Percentiles rank a stretch among this genome's conserved stretches.
These are phyloP conservation scores for Exophiala alcalophila DNA, from an alignment of 2,329 filamentous ascomycete species.

Conservation along the genomic window DNA sequence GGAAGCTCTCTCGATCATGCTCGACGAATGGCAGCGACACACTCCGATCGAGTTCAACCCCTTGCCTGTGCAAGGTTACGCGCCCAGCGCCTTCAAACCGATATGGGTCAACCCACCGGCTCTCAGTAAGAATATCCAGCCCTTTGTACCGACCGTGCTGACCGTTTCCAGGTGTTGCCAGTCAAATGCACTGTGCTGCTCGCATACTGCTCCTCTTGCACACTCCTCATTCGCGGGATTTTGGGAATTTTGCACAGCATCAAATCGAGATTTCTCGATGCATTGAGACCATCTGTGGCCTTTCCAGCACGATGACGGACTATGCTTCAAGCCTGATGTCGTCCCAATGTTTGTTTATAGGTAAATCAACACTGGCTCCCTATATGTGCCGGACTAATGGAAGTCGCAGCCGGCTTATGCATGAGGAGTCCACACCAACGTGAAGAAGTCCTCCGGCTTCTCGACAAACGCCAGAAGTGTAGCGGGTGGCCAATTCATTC, in stretches of 20 bases:
- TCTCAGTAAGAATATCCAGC: constrained; percentile 24
- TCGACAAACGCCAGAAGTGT: constrained; percentile 3
- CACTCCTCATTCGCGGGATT: constrained; percentile 29
- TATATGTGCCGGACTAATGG: neutral
- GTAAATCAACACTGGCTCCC: neutral
- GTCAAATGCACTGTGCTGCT: constrained; percentile 30
- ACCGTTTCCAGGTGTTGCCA: constrained; percentile 16
- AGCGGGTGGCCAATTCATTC: constrained; percentile 7
- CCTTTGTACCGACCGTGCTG: neutral
- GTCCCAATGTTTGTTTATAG: constrained; percentile 16
- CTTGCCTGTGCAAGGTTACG: constrained; percentile 22
- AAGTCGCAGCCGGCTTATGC: constrained; percentile 9
- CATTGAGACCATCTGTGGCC: constrained; percentile 32
- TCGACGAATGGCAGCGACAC: constrained; percentile 33
- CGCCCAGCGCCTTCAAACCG: constrained; percentile 21
- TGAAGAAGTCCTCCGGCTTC: neutral
- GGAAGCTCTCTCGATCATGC: constrained; percentile 16
- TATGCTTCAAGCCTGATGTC: constrained; percentile 11
- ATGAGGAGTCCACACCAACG: constrained; percentile 5
- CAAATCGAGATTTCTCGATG: constrained; percentile 20
- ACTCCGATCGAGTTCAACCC: constrained; percentile 32
- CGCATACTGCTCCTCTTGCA: constrained; percentile 29
- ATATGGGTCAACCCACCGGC: constrained; percentile 32
- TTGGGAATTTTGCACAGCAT: constrained; percentile 25
- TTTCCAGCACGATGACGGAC: constrained; percentile 31